phyloP scores from a whole-genome alignment of 371 early-diverging fungal species.

The Mucor lusitanicus region DNA sequence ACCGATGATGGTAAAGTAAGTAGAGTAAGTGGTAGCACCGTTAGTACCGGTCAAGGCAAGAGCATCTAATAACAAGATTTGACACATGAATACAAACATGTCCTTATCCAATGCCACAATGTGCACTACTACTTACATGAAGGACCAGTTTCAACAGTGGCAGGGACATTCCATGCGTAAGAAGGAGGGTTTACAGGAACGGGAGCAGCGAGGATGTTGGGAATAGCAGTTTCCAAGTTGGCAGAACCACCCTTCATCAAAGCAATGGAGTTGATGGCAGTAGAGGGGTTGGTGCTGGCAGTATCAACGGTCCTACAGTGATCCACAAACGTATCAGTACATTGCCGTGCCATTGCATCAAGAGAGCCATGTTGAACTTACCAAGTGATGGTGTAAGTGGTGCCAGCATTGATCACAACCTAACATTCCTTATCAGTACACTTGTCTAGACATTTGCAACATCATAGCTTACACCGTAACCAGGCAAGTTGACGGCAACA shows the following conservation, averaged over 20 bases:
- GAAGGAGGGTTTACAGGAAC: conserved; percentile 21
- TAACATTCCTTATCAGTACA: no score
- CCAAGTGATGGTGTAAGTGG: conserved; percentile 32
- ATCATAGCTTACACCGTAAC: conserved; percentile 30
- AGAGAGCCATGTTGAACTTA: conserved; percentile 5
- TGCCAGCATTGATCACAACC: conserved; percentile 36
- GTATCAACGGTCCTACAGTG: conserved; percentile 26
- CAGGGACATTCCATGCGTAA: conserved; percentile 39
- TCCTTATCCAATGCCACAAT: neutral
- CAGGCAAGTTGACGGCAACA: conserved; percentile 31
- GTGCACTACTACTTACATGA: conserved; percentile 34
- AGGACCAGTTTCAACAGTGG: conserved; percentile 18
- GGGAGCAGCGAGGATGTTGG: conserved; percentile 26
- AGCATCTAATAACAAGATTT: conserved; percentile 20
- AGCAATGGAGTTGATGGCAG: conserved; percentile 28
- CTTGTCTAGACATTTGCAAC: neutral
- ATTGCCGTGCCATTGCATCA: neutral
- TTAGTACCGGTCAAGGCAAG: conserved; percentile 35
- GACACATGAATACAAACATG: conserved; percentile 3
- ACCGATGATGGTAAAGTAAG: conserved; percentile 44
- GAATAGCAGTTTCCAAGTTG: conserved; percentile 22
- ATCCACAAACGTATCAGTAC: neutral
- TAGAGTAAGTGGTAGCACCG: conserved; percentile 34
- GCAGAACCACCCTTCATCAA: conserved; percentile 34
- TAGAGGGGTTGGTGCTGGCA: conserved; percentile 4